Base-by-base conservation (phyloP, 2,329 filamentous ascomycete species). In the Aspergillus ruber region DNA sequence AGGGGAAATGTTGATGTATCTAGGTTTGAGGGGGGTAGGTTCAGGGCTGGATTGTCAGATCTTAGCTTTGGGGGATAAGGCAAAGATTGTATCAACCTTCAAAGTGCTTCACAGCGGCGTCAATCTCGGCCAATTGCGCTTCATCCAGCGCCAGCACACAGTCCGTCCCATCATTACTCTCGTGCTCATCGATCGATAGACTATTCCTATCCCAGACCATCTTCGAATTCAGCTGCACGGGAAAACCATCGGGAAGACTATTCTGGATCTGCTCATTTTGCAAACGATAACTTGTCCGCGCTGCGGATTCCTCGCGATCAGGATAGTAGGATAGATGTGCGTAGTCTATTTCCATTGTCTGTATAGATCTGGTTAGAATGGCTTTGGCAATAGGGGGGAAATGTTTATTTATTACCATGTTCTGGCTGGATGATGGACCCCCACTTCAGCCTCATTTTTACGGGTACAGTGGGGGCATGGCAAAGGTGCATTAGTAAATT, bases 1-100 rank as follows among this genome's bases (percentile, higher is more conserved):
- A 74, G 56, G 2, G 67, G 68, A 45, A 75, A 75, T 0, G 62
- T 73, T 2, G 73, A 68, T 48, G 71, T 67, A 6, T 58, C 67
- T 42, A 84, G 63, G 41, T 74, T 32, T 1, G 52, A 55, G n/a
- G 54, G 18, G 3, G 58, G 46, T 29, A 49, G 43, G 4, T 46
- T 35, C 7, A 62, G 8, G 69, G 72, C 47, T 49, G 25, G 12
- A 27, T 42, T 23, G 15, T 27, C 27, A 42, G 40, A 6, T 23
- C n/a, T n/a, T 7, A 6, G 40, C 25, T 40, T 7, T 6, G 4
- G 5, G 12, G 12, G 7, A 40, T 2, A 15, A 38, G n/a, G 12
- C n/a, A 8, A 18, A 3, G 5, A 9, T 15, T 7, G 21, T 42
- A 17, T 20, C 13, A 8, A 42, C 20, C 23, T 27, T 42, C 8